A percentile compares a stretch with the other conserved stretches of the same genome.
Evolutionary conservation across 805 yeast species (phyloP).

Genomic region (Hanseniaspora meyeri): DNA sequence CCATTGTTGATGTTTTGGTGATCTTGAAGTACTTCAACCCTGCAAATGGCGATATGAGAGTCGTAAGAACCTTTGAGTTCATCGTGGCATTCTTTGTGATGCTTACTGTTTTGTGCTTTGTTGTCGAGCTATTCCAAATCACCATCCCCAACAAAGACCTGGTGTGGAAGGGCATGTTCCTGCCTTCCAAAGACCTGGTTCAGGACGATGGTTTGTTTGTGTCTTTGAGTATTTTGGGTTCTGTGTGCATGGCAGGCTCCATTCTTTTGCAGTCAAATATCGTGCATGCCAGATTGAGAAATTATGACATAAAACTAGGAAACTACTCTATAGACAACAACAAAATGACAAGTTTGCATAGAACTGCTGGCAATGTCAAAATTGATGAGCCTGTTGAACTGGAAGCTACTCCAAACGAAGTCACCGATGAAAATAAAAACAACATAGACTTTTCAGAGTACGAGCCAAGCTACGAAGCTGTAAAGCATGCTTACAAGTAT

Average conservation of each 20-base stretch:
- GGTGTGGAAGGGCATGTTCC: conserved; percentile 46
- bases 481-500: conserved; percentile 65
- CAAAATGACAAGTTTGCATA: neutral
- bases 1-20: conserved; percentile 69
- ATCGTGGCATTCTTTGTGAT: conserved; percentile 61
- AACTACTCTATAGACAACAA: conserved; percentile 27
- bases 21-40: conserved; percentile 69
- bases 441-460: conserved; percentile 36
- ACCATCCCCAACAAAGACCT: conserved; percentile 40
- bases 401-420: neutral
- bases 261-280: conserved; percentile 74
- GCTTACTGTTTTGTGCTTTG: conserved; percentile 65
- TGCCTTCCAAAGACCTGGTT: conserved; percentile 51
- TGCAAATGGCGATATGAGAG: conserved; percentile 59
- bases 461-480: conserved; percentile 71
- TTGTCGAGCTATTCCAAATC: conserved; percentile 52
- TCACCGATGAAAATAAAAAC: conserved; percentile 22
- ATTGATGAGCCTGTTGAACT: conserved; percentile 22
- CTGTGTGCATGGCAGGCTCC: conserved; percentile 92
- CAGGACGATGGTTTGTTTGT: conserved; percentile 62
- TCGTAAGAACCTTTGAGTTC: conserved; percentile 64
- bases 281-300: conserved; percentile 72
- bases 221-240: conserved; percentile 77
- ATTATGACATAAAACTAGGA: conserved; percentile 61
- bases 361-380: neutral